Evolutionary conservation across 352 stramenopile species (phyloP).

Genomic region (Globisporangium carolinianum): DNA sequence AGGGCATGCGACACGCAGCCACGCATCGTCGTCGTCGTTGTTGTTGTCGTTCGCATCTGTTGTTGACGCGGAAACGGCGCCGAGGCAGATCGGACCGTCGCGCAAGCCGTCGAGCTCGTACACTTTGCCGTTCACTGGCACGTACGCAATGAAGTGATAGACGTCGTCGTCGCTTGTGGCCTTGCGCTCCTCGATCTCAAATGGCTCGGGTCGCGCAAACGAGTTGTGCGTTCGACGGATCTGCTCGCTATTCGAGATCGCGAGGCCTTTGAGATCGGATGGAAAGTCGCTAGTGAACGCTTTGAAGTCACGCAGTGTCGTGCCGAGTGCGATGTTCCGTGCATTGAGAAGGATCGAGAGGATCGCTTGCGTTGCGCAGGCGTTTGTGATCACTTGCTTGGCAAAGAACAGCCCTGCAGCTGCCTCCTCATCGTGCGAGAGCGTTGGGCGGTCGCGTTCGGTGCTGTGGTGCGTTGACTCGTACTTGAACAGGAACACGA

Average conservation of each 20-base stretch:
- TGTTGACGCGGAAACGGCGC: slow-evolving; percentile 23
- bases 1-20: slow-evolving; percentile 84
- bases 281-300: slow-evolving; percentile 75
- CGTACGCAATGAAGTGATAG: slow-evolving; percentile 97
- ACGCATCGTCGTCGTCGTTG: slow-evolving; percentile 29
- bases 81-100: slow-evolving; percentile 86
- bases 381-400: slow-evolving; percentile 95
- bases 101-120: slow-evolving; percentile 96
- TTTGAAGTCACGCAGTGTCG: slow-evolving; percentile 70
- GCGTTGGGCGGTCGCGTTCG: slow-evolving; percentile 25
- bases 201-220: slow-evolving; percentile 72
- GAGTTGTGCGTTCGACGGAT: slow-evolving; percentile 84
- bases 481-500: slow-evolving; percentile 98
- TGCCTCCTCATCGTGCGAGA: not conserved
- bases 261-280: slow-evolving; percentile 72
- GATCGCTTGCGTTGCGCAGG: slow-evolving; percentile 95
- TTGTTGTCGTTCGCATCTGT: not conserved
- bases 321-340: slow-evolving; percentile 53
- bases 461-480: slow-evolving; percentile 29
- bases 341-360: slow-evolving; percentile 94
- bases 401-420: slow-evolving; percentile 89
- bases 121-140: slow-evolving; percentile 82
- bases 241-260: slow-evolving; percentile 83
- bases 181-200: slow-evolving; percentile 71
- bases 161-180: slow-evolving; percentile 88